Base-by-base conservation (phyloP, 179 eudicot species). In the Nepenthes alata region DNA sequence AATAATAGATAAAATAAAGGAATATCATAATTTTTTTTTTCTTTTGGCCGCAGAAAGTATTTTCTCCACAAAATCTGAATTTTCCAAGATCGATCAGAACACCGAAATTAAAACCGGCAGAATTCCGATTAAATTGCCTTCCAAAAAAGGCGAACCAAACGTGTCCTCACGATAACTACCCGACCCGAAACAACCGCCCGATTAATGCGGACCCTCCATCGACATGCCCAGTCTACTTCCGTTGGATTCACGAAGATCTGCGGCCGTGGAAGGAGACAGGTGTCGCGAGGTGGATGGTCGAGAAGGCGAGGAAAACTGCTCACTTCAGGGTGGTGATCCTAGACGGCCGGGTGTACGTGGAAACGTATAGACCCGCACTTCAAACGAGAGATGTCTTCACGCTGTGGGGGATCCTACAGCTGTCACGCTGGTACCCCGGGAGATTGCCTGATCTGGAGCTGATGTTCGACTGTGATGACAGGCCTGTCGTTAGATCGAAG, bases 221-320 rank as follows among this genome's bases (percentile, higher is more conserved):
- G 2, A 75, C 80, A 36, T 89, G 96, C 59, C 96, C 96, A 0
- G 73, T 73, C 0, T 76, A 84, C 75, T 89, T 86, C 78, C 83
- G 85, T 49, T 89, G 94, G 94, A 89, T 89, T 66, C 88, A 86
- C 58, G 86, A 86, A 64, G 96, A 89, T 62, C 72, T 89, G 36
- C 68, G 67, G 37, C 90, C 66, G 10, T 89, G 96, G 95, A 84
- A 57, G 55, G 78, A 65, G 53, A 82, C 79, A 9, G 95, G 91
- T 52, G 64, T 89, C 53, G 80, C 85, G 0, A 67, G 79, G 36
- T 78, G 75, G 25, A 84, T 86, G 88, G 72, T 89, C 12, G 96
- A 89, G 56, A 69, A 61, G 11, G 94, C 83, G 35, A 61, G 67
- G 12, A 62, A 6, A 52, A 68, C 73, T 7, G 89, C 96, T 14